A percentile compares a stretch with the other conserved stretches of the same genome.
phyloP scores from a whole-genome alignment of 331 rosid species.

The Malus hybrid region DNA sequence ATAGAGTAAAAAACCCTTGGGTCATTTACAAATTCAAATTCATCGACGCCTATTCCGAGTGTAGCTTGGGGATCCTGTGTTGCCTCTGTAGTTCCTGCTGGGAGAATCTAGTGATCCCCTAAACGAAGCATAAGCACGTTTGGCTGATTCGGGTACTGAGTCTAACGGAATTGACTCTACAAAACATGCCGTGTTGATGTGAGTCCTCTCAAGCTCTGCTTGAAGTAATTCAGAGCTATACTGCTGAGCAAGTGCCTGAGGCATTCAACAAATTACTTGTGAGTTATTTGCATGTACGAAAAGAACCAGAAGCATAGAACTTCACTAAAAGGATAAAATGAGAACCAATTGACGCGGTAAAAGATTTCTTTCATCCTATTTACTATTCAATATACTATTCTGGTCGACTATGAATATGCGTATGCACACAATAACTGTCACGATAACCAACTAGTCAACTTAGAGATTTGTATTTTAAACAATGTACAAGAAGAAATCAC shows the following conservation, averaged over 20 bases:
- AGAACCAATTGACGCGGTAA: background rate
- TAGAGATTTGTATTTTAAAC: background rate
- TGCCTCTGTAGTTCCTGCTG: conserved; percentile 44
- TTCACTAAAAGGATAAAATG: background rate
- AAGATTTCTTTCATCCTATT: background rate
- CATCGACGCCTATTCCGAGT: conserved; percentile 64
- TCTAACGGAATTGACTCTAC: conserved; percentile 70
- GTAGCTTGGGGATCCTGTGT: conserved; percentile 59
- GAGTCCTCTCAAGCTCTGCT: conserved; percentile 89
- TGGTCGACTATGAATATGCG: background rate
- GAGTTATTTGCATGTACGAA: background rate
- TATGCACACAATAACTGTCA: background rate
- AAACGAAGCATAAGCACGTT: conserved; percentile 59
- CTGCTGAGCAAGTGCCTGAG: conserved; percentile 90
- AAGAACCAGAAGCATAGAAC: background rate
- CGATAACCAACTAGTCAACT: background rate
- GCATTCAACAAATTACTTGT: conserved; percentile 13
- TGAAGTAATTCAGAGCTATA: conserved; percentile 83
- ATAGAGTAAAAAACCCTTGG: background rate
- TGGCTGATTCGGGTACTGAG: conserved; percentile 69
- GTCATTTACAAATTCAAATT: conserved; percentile 16
- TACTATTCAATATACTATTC: background rate
- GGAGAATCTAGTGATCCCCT: conserved; percentile 63
- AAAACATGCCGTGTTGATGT: conserved; percentile 93
- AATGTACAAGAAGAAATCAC: background rate